Conservation (phyloP, 2,329 filamentous ascomycete genomes). For the Pseudocercospora eumusae region DNA sequence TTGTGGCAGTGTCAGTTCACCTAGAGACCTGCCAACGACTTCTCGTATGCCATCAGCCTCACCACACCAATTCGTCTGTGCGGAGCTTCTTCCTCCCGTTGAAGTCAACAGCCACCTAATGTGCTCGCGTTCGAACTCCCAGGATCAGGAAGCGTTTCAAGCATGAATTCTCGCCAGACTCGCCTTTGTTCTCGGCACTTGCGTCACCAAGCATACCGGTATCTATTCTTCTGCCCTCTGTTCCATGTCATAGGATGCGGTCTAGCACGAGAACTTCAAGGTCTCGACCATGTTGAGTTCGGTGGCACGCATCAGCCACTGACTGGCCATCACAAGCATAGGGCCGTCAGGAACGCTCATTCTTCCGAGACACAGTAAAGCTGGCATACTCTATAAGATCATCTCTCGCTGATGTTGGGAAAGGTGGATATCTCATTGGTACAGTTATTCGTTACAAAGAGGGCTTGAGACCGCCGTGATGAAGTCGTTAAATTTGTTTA, state of each 20-base stretch:
- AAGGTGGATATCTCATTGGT: not conserved
- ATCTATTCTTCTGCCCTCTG: not conserved
- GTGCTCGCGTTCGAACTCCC: not conserved
- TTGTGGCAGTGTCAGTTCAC: not conserved
- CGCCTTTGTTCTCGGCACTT: not conserved
- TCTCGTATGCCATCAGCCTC: not conserved
- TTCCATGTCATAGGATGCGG: not conserved
- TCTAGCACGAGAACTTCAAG: not conserved
- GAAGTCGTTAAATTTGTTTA: slow-evolving; percentile 12
- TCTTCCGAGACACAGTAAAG: not conserved
- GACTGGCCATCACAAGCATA: not conserved
- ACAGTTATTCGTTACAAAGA: not conserved
- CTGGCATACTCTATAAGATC: not conserved
- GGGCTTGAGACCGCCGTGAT: not conserved
- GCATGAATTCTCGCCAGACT: not conserved
- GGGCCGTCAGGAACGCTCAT: not conserved
- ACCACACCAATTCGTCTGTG: not conserved
- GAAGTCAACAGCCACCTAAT: not conserved
- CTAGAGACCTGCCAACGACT: not conserved
- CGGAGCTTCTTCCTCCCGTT: not conserved
- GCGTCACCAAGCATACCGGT: not conserved
- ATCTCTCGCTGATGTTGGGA: not conserved
- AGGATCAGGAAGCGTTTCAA: not conserved
- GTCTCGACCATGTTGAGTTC: not conserved
- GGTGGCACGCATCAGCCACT: not conserved